These are phyloP conservation scores for Sparassis latifolia DNA, from an alignment of 1,284 basidiomycete species.

Conservation along the genomic window DNA sequence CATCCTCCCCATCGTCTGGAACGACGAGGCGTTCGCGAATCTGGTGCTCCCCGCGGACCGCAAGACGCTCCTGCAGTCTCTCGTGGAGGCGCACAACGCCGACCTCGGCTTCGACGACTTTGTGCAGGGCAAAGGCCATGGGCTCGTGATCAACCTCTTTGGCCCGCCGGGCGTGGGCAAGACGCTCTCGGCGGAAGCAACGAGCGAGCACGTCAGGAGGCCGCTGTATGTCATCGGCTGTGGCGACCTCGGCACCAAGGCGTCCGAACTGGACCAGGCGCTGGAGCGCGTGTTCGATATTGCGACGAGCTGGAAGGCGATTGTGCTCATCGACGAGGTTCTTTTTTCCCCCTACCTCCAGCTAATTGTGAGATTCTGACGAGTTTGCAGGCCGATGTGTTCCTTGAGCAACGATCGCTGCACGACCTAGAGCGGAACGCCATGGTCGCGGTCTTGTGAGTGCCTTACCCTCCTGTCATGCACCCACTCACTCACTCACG, in stretches of 20 bases:
- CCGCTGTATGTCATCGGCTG: conserved; percentile 55
- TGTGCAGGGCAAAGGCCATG: conserved; percentile 56
- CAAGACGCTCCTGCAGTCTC: conserved; percentile 48
- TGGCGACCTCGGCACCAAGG: conserved; percentile 49
- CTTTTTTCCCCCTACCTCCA: conserved; percentile 24
- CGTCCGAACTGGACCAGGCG: conserved; percentile 24
- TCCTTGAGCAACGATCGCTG: conserved; percentile 56
- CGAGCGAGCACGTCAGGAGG: conserved; percentile 50
- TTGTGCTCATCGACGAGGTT: conserved; percentile 55
- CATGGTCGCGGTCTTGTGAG: conserved; percentile 53
- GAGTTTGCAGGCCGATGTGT: conserved; percentile 30
- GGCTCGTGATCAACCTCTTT: conserved; percentile 53
- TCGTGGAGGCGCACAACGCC: conserved; percentile 50
- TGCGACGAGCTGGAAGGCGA: conserved; percentile 56
- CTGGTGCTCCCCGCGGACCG: conserved; percentile 47
- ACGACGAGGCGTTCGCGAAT: conserved; percentile 48
- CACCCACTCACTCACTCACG: not conserved
- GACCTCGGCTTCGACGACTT: conserved; percentile 54
- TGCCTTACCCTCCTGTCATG: not conserved
- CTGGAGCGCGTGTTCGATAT: conserved; percentile 31
- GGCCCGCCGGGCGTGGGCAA: conserved; percentile 56
- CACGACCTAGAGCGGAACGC: conserved; percentile 57
- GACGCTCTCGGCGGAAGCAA: conserved; percentile 49
- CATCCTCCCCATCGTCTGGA: conserved; percentile 47
- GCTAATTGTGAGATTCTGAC: not conserved